Evolutionary conservation across 2,329 filamentous ascomycete species (phyloP), one percentile per base, ranked within the genome.

Genomic region (Juglanconis oblonga): DNA sequence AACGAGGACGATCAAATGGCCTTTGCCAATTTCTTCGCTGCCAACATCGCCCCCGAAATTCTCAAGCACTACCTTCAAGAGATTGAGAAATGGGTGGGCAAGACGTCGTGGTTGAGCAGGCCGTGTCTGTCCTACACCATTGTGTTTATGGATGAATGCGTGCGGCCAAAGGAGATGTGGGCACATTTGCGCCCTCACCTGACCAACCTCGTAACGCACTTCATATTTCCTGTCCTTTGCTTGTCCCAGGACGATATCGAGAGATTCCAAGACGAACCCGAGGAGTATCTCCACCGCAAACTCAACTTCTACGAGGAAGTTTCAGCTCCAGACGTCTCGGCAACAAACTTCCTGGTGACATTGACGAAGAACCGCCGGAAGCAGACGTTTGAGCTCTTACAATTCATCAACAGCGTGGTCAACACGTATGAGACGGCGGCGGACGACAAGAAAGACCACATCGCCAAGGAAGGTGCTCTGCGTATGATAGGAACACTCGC

Each of bases 271-370:
- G 89, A 93, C 11, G 92, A 99, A 71, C 95, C 95, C 5, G 91
- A 95, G 64, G 95, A 99, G 75, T 99, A 98, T 72, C 86, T 99
- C 45, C 95, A 99, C 79, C 87, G 95, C 59, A 98, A 97, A 74
- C 82, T 99, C 62, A 99, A 98, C 76, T 97, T 94, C 72, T 99
- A 96, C 73, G 95, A 99, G 75, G 95, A 99, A 71, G 91, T 96
- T 4, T 96, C 94, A 0, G 89, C 95, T 14, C 95, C 95, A 6
- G 95, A 98, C 73, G 91, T 98, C 59, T 91, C 95, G 3, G 95
- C 95, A 4, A 97, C 93, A 14, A 98, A 97, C 76, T 98, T 99
- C 81, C 80, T 99, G 55, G 90, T 97, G 62, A 94, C 92, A 56
- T 83, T 99, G 58, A 97, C 95, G 65, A 98, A 98, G 81, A 87